Percentiles rank a stretch among this genome's conserved stretches.
Conservation (phyloP, 768 basidiomycete genomes). For the Mycena alexandri region DNA sequence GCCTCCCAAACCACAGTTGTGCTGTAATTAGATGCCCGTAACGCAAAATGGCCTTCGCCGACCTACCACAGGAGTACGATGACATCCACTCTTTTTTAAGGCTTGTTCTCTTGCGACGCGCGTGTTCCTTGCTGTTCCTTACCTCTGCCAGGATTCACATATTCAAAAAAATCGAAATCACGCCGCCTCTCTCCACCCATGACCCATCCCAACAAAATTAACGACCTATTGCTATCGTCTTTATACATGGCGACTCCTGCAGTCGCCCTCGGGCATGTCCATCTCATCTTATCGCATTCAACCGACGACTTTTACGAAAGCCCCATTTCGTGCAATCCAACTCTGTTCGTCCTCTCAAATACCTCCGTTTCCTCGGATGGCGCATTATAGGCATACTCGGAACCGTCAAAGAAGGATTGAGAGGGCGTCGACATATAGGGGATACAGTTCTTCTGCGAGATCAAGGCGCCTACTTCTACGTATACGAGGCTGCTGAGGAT, state of each 20-base stretch:
- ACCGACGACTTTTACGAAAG: too few relatives aligned
- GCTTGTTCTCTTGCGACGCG: slow-evolving; percentile 13
- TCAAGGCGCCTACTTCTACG: slow-evolving; percentile 12
- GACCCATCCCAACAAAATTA: slow-evolving; percentile 7
- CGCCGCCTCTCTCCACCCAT: neutral
- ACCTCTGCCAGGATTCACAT: slow-evolving; percentile 1
- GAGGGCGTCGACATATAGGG: neutral
- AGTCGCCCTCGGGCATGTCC: too few relatives aligned
- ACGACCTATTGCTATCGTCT: neutral
- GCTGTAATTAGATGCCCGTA: too few relatives aligned
- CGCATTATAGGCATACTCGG: slow-evolving; percentile 27
- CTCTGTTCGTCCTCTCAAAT: too few relatives aligned
- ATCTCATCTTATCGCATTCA: too few relatives aligned
- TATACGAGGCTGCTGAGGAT: slow-evolving; percentile 15
- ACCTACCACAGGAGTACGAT: neutral
- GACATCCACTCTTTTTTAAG: slow-evolving; percentile 7
- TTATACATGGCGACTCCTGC: neutral
- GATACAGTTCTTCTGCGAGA: slow-evolving; percentile 13
- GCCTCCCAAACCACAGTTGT: too few relatives aligned
- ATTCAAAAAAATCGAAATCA: slow-evolving; percentile 10
- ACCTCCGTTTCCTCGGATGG: slow-evolving; percentile 6
- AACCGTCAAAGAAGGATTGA: slow-evolving; percentile 16
- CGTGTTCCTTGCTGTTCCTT: slow-evolving; percentile 9
- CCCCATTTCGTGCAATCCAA: too few relatives aligned
- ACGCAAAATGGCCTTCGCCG: too few relatives aligned